Base-by-base conservation (phyloP, 495 filamentous ascomycete genomes). In the Lasiosphaeris hirsuta region DNA sequence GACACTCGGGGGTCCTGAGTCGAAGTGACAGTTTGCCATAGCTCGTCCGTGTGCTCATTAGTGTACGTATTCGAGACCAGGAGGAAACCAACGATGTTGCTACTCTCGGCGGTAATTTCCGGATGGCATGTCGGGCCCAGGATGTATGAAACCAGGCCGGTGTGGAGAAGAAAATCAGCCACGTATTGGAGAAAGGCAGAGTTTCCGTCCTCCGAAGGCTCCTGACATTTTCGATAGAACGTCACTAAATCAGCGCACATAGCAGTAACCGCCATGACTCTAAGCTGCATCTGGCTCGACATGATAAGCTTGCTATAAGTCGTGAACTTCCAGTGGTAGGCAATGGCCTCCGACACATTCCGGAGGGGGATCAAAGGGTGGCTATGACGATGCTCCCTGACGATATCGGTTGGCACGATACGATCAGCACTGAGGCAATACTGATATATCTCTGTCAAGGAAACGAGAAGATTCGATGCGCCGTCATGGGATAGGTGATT, bases 121-220 rank as follows among this genome's bases (percentile, higher is more conserved):
- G 90, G 89, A 65, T 97, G 94, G 14, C 94, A 96, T 54, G 90
- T 92, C 42, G 92, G 85, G 1, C 94, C 90, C 53, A 97, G 84
- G 30, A 98, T 81, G 69, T 97, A 96, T 45, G 90, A 84, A 42
- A 96, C 79, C 19, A 96, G 78, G 56, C 81, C 83, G 43, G 84
- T 84, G 3, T 77, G 61, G 23, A 84, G 72, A 41, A 96, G 78
- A 57, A 86, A 87, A 18, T 79, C 72, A 17, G 88, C 80, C 51
- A 92, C 74, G 62, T 85, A 88, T 35, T 79, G 76, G 48, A 90
- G 71, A 13, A 87, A 73, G 0, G 84, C 78, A 17, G 75, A 66
- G 36, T 65, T 61, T 0, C 55, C 53, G 18, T 84, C 78, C 7
- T 81, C 74, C 7, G 42, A 54, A 11, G 59, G 62, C 15, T 82